These are phyloP conservation scores for Vinca major DNA, from an alignment of 305 asterid genomes.

Conservation along the genomic window DNA sequence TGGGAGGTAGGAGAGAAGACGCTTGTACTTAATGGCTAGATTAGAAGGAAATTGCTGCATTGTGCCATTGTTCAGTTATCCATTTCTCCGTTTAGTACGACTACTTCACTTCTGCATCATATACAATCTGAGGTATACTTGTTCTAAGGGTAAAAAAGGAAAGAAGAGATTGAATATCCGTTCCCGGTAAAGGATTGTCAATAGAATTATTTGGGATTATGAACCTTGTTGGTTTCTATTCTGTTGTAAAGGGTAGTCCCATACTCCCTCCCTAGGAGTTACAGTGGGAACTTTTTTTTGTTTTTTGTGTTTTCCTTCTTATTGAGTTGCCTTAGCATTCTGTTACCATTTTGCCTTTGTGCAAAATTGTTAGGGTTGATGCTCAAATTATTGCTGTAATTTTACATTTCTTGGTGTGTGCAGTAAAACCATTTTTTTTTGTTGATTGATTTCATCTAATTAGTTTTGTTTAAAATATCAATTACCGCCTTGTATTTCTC, in stretches of 20 bases:
- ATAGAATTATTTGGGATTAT: slow-evolving; percentile 4
- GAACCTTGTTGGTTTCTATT: not conserved
- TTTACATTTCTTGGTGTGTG: no score
- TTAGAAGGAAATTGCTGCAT: not conserved
- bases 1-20: not conserved
- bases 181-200: not conserved
- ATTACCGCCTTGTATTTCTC: no score
- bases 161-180: not conserved
- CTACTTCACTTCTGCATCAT: not conserved
- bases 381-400: no score
- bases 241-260: not conserved
- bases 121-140: not conserved
- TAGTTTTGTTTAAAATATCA: no score
- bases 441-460: no score
- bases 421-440: no score
- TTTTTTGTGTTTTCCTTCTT: not conserved
- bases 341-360: no score
- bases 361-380: no score
- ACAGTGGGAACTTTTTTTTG: no score
- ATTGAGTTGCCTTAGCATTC: no score
- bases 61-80: not conserved
- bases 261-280: not conserved
- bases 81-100: no score
- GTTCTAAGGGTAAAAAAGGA: not conserved
- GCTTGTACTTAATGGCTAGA: no score